Evolutionary conservation across 2,329 filamentous ascomycete species (phyloP).

Genomic region (Aspergillus awamori): DNA sequence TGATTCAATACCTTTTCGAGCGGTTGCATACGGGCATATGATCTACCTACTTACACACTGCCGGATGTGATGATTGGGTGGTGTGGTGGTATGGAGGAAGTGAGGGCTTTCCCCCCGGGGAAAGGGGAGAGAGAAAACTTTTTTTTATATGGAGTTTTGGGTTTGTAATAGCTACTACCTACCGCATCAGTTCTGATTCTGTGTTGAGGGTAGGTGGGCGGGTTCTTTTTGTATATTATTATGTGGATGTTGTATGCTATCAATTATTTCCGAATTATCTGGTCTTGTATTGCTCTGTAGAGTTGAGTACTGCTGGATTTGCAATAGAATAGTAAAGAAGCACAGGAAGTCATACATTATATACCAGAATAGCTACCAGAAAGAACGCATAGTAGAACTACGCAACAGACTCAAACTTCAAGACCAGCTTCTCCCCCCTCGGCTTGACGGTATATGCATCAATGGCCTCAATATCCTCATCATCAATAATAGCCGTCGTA

Average conservation of each 20-base stretch:
- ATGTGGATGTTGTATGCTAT: background rate
- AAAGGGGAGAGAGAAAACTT: background rate
- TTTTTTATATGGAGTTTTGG: constrained; percentile 17
- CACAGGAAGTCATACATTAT: background rate
- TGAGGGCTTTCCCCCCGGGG: background rate
- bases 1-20: background rate
- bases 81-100: too few species aligned
- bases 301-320: background rate
- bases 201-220: background rate
- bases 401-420: constrained; percentile 54
- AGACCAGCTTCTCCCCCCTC: constrained; percentile 58
- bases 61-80: too few species aligned
- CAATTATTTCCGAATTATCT: background rate
- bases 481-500: constrained; percentile 62
- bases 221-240: background rate
- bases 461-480: constrained; percentile 64
- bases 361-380: too few species aligned
- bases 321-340: background rate
- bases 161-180: background rate
- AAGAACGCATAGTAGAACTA: background rate
- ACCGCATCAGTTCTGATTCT: background rate
- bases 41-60: background rate
- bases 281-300: background rate
- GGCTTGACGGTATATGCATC: constrained; percentile 68
- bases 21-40: background rate